Evolutionary conservation across 306 rosid genomes (phyloP).

Genomic region (Gastrolobium villosum): DNA sequence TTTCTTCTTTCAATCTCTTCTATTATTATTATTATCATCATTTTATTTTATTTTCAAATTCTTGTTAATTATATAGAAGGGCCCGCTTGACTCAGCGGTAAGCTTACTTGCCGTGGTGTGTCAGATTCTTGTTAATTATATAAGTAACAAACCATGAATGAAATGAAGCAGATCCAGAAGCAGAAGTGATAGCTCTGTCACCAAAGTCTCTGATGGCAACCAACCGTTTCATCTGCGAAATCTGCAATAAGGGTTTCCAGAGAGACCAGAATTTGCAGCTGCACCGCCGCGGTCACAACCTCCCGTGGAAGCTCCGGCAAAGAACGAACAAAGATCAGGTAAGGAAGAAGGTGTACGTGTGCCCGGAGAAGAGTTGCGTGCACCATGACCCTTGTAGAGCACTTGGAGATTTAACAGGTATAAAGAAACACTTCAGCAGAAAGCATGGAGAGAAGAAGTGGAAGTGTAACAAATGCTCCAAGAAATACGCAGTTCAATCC

Average conservation of each 20-base stretch:
- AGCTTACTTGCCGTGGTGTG: no score
- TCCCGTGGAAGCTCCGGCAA: constrained; percentile 90
- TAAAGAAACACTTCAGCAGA: constrained; percentile 88
- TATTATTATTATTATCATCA: neutral
- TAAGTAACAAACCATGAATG: neutral
- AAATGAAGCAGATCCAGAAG: constrained; percentile 79
- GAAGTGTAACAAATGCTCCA: constrained; percentile 89
- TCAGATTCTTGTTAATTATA: neutral
- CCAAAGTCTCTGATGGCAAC: constrained; percentile 93
- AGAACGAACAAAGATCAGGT: constrained; percentile 66
- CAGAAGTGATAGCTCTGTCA: constrained; percentile 86
- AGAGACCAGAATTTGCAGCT: constrained; percentile 95
- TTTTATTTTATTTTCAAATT: neutral
- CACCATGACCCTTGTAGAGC: constrained; percentile 89
- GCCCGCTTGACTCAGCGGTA: no score
- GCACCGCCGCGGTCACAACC: constrained; percentile 91
- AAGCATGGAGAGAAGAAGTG: constrained; percentile 98
- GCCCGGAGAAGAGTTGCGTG: constrained; percentile 88
- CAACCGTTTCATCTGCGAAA: constrained; percentile 83
- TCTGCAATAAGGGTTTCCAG: constrained; percentile 89
- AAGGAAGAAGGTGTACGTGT: constrained; percentile 83
- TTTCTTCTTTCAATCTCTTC: neutral
- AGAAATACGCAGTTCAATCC: constrained; percentile 91
- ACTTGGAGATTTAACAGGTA: constrained; percentile 92
- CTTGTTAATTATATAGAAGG: neutral